Percentiles rank a stretch among this genome's conserved stretches.
Evolutionary conservation across 805 yeast species (phyloP).

Genomic region (Brettanomyces anomalus): DNA sequence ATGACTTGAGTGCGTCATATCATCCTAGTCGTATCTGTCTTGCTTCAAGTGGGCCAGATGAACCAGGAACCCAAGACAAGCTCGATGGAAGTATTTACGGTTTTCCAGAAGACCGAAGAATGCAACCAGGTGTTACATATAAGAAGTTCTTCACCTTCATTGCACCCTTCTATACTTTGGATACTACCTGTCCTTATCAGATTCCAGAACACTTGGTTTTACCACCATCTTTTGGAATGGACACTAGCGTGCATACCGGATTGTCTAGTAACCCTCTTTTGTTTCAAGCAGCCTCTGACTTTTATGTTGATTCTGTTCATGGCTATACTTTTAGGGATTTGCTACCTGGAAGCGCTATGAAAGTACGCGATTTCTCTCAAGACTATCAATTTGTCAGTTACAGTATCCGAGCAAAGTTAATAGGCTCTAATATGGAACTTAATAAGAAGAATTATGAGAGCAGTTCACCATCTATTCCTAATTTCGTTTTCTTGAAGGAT

Average conservation of each 20-base stretch:
- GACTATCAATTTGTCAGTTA: constrained; percentile 37
- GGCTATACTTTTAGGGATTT: constrained; percentile 48
- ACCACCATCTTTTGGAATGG: constrained; percentile 35
- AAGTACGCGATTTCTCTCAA: constrained; percentile 36
- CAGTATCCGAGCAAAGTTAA: constrained; percentile 44
- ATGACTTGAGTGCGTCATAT: constrained; percentile 45
- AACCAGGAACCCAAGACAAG: constrained; percentile 8
- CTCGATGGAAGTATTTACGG: constrained; percentile 26
- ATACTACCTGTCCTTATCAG: constrained; percentile 40
- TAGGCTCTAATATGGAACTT: constrained; percentile 32
- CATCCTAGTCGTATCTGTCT: constrained; percentile 26
- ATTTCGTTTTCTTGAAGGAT: constrained; percentile 16
- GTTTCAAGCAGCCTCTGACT: constrained; percentile 15
- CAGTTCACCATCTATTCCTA: constrained; percentile 9
- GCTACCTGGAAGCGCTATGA: constrained; percentile 41
- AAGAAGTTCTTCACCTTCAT: constrained; percentile 51
- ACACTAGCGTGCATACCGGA: constrained; percentile 19
- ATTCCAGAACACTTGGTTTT: constrained; percentile 24
- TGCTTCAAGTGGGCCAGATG: constrained; percentile 3
- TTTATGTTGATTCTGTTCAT: constrained; percentile 28
- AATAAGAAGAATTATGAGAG: constrained; percentile 15
- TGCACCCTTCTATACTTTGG: constrained; percentile 44
- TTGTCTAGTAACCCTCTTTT: constrained; percentile 14
- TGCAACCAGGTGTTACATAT: constrained; percentile 38
- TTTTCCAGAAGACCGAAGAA: constrained; percentile 33